phyloP scores from a whole-genome alignment of 148 eudicot species.

The Persicaria maculosa region DNA sequence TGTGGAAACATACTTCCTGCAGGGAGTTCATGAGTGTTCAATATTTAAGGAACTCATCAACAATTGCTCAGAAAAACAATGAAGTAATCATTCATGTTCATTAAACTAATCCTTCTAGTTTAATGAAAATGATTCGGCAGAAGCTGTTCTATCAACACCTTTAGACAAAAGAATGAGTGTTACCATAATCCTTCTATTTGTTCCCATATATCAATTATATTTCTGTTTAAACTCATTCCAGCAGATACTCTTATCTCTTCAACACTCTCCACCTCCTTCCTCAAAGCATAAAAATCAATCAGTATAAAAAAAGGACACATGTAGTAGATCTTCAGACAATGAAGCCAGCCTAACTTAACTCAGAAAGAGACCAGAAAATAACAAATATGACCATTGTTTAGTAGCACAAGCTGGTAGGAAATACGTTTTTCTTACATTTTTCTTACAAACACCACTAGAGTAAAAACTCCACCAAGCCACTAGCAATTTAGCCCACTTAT shows the following conservation, averaged over 20 bases:
- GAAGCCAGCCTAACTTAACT: background rate
- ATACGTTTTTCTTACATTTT: background rate
- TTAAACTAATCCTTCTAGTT: too few species aligned
- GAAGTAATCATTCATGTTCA: too few species aligned
- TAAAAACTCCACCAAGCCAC: background rate
- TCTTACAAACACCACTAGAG: background rate
- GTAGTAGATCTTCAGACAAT: too few species aligned
- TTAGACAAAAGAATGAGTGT: slow-evolving; percentile 44
- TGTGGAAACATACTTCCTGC: too few species aligned
- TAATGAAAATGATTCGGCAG: too few species aligned
- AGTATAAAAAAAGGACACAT: background rate
- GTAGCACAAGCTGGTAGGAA: background rate
- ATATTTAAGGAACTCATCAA: too few species aligned
- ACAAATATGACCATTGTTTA: background rate
- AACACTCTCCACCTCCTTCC: slow-evolving; percentile 80
- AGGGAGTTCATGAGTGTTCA: too few species aligned
- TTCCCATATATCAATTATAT: too few species aligned
- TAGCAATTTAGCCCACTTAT: background rate
- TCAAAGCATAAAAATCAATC: slow-evolving; percentile 83
- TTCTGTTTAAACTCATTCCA: too few species aligned
- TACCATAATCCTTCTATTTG: too few species aligned
- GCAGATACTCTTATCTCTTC: slow-evolving; percentile 67
- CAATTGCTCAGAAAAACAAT: too few species aligned
- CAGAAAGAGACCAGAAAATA: background rate
- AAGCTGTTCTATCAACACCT: too few species aligned